Conservation (phyloP, 331 rosid species). For the Malus hybrid region DNA sequence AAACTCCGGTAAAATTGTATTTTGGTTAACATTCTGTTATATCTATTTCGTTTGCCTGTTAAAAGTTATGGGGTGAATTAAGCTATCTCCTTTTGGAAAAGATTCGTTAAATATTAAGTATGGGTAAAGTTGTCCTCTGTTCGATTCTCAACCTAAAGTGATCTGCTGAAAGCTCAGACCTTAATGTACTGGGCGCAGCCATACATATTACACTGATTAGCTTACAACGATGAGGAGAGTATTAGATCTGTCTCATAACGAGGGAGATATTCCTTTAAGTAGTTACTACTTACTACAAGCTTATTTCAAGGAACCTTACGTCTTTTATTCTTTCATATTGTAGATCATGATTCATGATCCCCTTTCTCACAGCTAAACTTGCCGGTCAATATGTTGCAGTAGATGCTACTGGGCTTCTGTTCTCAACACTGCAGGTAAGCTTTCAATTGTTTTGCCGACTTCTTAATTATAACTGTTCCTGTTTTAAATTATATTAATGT, state of each 20-base stretch:
- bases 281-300: not conserved
- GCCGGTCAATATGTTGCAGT: constrained; percentile 88
- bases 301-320: not conserved
- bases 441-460: not conserved
- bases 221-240: not conserved
- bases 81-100: not conserved
- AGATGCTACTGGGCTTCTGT: constrained; percentile 59
- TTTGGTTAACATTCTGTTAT: not conserved
- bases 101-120: not conserved
- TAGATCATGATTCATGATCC: constrained; percentile 65
- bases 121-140: not conserved
- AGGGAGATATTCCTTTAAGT: not conserved
- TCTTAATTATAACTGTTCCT: not conserved
- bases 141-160: not conserved
- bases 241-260: not conserved
- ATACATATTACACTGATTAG: not conserved
- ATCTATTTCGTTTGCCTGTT: not conserved
- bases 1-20: not conserved
- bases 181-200: not conserved
- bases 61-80: not conserved
- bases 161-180: not conserved
- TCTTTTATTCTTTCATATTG: constrained; percentile 14
- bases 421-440: constrained; percentile 65
- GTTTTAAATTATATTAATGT: not conserved
- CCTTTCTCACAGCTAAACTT: constrained; percentile 73